Conservation (phyloP, 345 rosid species). For the Carallia brachiata region DNA sequence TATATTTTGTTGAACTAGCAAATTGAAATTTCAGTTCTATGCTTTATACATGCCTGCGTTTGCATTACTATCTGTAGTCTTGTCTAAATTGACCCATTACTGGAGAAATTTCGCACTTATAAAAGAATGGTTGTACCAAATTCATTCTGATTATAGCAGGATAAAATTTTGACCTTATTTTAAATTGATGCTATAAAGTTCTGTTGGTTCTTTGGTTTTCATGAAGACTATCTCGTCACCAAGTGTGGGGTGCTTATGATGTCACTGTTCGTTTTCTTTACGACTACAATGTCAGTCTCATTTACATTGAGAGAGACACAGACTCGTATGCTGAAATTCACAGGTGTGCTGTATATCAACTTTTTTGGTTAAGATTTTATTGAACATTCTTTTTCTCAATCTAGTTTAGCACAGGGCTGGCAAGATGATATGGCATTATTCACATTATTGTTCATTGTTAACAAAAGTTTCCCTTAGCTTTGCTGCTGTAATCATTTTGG, state of each 20-base stretch:
- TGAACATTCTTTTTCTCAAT: too few species aligned
- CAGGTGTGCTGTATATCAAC: slow-evolving; percentile 52
- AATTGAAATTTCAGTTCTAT: not conserved
- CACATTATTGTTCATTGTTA: too few species aligned
- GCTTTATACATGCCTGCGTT: not conserved
- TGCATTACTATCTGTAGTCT: not conserved
- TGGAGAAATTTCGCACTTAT: not conserved
- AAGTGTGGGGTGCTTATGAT: slow-evolving; percentile 99
- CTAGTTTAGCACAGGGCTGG: too few species aligned
- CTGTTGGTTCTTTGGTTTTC: slow-evolving; percentile 9
- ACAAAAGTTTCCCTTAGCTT: not conserved
- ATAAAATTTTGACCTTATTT: not conserved
- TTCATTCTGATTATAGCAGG: not conserved
- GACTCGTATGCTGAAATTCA: slow-evolving; percentile 94
- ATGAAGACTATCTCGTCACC: slow-evolving; percentile 91
- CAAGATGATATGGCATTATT: too few species aligned
- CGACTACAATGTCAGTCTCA: slow-evolving; percentile 99
- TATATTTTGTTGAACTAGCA: too few species aligned
- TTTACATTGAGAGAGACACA: slow-evolving; percentile 98
- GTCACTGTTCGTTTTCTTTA: slow-evolving; percentile 96
- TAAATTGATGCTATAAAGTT: not conserved
- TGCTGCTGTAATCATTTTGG: not conserved
- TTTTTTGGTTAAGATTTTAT: not conserved
- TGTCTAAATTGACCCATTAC: not conserved
- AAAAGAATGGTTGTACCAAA: not conserved